These are phyloP conservation scores for Vicia faba DNA, from an alignment of 306 rosid species.

Conservation along the genomic window DNA sequence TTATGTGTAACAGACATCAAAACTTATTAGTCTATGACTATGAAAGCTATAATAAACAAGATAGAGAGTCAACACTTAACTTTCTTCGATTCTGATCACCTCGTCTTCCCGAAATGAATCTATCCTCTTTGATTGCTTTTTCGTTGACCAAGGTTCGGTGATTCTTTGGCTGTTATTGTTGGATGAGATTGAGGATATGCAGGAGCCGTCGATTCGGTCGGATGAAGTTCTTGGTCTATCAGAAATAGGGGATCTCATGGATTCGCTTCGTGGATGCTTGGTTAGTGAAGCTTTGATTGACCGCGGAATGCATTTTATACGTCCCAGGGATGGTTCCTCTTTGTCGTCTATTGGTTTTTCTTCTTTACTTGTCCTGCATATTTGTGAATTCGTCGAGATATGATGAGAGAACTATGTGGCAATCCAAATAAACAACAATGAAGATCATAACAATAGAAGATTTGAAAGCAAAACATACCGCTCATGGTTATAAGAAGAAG, in stretches of 20 bases:
- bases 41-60: conserved; percentile 12
- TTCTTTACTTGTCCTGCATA: conserved; percentile 68
- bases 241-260: conserved; percentile 77
- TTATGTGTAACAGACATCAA: conserved; percentile 34
- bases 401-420: no score
- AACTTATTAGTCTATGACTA: conserved; percentile 38
- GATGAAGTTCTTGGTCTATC: conserved; percentile 81
- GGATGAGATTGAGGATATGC: conserved; percentile 50
- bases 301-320: conserved; percentile 79
- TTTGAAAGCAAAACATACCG: conserved; percentile 53
- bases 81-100: conserved; percentile 94
- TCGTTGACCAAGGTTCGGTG: conserved; percentile 53
- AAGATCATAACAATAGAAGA: background rate
- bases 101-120: conserved; percentile 81
- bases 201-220: conserved; percentile 59
- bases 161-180: conserved; percentile 68
- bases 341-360: conserved; percentile 57
- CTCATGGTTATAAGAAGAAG: conserved; percentile 88
- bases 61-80: conserved; percentile 64
- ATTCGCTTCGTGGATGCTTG: conserved; percentile 72
- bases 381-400: conserved; percentile 23
- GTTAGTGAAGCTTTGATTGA: conserved; percentile 83
- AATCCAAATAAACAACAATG: no score
- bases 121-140: conserved; percentile 57
- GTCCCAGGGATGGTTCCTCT: conserved; percentile 72